Percentiles rank a stretch among this genome's conserved stretches.
Evolutionary conservation across 345 rosid species (phyloP).

Genomic region (Hibiscus syriacus): DNA sequence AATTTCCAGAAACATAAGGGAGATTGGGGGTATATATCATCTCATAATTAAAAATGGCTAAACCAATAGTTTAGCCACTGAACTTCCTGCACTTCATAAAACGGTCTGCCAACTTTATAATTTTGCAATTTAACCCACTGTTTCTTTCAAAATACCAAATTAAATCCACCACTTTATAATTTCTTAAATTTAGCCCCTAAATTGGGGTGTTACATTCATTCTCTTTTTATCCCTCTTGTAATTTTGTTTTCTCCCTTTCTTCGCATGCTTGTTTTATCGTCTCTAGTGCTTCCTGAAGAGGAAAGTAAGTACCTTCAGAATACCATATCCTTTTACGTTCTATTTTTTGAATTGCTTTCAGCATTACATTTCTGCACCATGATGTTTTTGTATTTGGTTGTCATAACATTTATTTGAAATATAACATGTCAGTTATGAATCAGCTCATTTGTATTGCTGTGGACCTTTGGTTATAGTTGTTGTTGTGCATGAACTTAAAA

Average conservation of each 20-base stretch:
- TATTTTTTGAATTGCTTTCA: slow-evolving; percentile 15
- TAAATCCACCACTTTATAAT: no score
- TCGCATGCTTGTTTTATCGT: slow-evolving; percentile 33
- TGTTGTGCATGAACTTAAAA: background rate
- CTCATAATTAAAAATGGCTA: no score
- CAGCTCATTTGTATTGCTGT: background rate
- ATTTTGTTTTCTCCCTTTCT: slow-evolving; percentile 17
- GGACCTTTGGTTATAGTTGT: background rate
- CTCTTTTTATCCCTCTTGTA: slow-evolving; percentile 12
- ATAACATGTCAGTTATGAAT: background rate
- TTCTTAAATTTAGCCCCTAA: no score
- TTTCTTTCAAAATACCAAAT: no score
- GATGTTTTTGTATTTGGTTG: background rate
- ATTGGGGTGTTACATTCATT: no score
- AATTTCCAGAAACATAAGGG: no score
- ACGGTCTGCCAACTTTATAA: no score
- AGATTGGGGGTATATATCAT: no score
- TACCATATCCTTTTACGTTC: background rate
- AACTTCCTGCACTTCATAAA: no score
- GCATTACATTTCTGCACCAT: background rate
- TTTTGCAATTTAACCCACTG: no score
- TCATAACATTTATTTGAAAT: background rate
- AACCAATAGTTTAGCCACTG: no score
- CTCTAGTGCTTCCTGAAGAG: slow-evolving; percentile 88
- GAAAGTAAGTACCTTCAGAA: slow-evolving; percentile 53